Percentiles rank a stretch among this genome's conserved stretches.
These are phyloP conservation scores for Neofusicoccum cordaticola DNA, from an alignment of 2,329 filamentous ascomycete genomes.

Conservation along the genomic window DNA sequence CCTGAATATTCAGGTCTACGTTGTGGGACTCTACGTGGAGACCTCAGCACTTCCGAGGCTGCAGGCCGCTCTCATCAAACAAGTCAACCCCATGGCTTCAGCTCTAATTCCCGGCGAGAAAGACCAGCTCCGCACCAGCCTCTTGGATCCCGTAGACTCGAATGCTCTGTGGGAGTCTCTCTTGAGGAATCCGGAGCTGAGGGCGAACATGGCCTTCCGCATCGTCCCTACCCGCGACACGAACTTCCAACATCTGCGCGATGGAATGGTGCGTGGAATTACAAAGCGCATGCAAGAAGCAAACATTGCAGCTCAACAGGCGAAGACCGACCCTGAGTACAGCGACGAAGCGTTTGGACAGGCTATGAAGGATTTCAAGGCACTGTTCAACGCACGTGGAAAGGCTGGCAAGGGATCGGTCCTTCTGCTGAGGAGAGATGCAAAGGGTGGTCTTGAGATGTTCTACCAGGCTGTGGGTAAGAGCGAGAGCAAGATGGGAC, in stretches of 20 bases:
- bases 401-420: slow-evolving; percentile 78
- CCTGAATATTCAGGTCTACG: slow-evolving; percentile 86
- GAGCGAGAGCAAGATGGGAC: slow-evolving; percentile 41
- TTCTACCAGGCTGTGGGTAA: slow-evolving; percentile 56
- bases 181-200: slow-evolving; percentile 45
- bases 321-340: slow-evolving; percentile 45
- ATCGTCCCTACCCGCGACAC: slow-evolving; percentile 91
- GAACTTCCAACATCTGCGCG: slow-evolving; percentile 87
- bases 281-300: slow-evolving; percentile 65
- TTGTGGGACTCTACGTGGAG: slow-evolving; percentile 88
- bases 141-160: slow-evolving; percentile 68
- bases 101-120: slow-evolving; percentile 82
- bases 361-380: slow-evolving; percentile 74
- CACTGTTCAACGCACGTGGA: slow-evolving; percentile 71
- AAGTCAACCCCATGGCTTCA: slow-evolving; percentile 73
- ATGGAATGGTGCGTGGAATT: slow-evolving; percentile 86
- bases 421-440: slow-evolving; percentile 68
- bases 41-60: slow-evolving; percentile 77
- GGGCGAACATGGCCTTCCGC: slow-evolving; percentile 65
- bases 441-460: slow-evolving; percentile 54
- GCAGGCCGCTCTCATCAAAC: slow-evolving; percentile 72
- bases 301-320: slow-evolving; percentile 45
- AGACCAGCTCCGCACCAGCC: slow-evolving; percentile 63
- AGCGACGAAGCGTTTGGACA: slow-evolving; percentile 73
- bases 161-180: slow-evolving; percentile 73